A percentile compares a stretch with the other conserved stretches of the same genome.
phyloP scores from a whole-genome alignment of 352 stramenopile species.

The Hyaloperonospora arabidopsidis region DNA sequence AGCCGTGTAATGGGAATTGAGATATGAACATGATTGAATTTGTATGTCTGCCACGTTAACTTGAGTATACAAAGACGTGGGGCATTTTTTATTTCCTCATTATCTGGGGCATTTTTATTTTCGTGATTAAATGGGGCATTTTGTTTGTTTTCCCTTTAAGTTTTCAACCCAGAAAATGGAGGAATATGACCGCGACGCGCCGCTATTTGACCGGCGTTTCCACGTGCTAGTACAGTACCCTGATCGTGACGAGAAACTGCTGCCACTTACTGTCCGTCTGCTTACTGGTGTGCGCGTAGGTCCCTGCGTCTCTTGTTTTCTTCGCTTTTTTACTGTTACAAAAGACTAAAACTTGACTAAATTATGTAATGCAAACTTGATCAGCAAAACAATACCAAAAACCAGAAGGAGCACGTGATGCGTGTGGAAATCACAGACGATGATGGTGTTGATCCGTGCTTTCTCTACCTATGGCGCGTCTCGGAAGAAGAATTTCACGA shows the following conservation, averaged over 20 bases:
- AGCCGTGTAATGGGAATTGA: too few species aligned
- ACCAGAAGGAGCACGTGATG: slow-evolving; percentile 84
- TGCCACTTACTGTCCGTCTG: slow-evolving; percentile 66
- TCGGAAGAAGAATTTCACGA: slow-evolving; percentile 93
- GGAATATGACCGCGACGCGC: slow-evolving; percentile 64
- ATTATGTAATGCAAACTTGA: too few species aligned
- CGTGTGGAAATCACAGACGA: slow-evolving; percentile 92
- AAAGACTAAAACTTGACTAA: background rate
- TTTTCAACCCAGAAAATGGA: slow-evolving; percentile 44
- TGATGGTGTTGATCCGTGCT: slow-evolving; percentile 86
- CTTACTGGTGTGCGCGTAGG: slow-evolving; percentile 67
- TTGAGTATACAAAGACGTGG: too few species aligned
- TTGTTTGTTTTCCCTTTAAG: too few species aligned
- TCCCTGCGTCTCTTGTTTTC: background rate
- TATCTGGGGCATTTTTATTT: too few species aligned
- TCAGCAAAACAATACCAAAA: slow-evolving; percentile 65
- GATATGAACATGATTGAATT: too few species aligned
- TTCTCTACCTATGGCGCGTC: slow-evolving; percentile 89
- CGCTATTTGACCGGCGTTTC: slow-evolving; percentile 80
- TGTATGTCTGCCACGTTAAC: too few species aligned
- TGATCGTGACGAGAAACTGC: slow-evolving; percentile 72
- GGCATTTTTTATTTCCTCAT: too few species aligned
- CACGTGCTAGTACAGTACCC: slow-evolving; percentile 77
- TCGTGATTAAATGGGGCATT: too few species aligned
- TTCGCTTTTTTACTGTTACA: background rate